Percentiles rank a stretch among this genome's conserved stretches.
Evolutionary conservation across 1,284 basidiomycete genomes (phyloP).

Genomic region (Phylloboletellus chloephorus): DNA sequence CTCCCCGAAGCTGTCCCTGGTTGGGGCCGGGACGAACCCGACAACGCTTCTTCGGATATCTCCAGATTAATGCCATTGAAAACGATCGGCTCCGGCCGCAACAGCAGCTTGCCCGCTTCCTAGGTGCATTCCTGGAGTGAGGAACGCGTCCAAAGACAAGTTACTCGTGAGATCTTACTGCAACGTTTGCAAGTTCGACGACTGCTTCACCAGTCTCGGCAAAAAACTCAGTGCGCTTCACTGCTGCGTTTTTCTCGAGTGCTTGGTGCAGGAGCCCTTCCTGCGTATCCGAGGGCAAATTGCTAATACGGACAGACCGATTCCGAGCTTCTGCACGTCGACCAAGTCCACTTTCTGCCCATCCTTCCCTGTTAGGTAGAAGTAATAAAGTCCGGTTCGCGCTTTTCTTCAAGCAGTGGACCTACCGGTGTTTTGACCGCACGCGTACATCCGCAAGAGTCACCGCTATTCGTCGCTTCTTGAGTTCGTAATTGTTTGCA

Average conservation of each 20-base stretch:
- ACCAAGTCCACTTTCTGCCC: slow-evolving; percentile 52
- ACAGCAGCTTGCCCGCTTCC: slow-evolving; percentile 76
- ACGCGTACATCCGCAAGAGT: slow-evolving; percentile 75
- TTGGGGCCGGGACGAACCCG: slow-evolving; percentile 31
- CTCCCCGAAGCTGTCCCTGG: slow-evolving; percentile 37
- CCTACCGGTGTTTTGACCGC: slow-evolving; percentile 49
- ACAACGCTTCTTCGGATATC: slow-evolving; percentile 49
- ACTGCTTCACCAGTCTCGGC: slow-evolving; percentile 62
- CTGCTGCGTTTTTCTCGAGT: slow-evolving; percentile 70
- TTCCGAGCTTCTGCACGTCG: slow-evolving; percentile 58
- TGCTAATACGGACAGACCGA: slow-evolving; percentile 67
- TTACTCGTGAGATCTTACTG: slow-evolving; percentile 45
- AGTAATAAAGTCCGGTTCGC: background rate
- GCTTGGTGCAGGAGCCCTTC: slow-evolving; percentile 87
- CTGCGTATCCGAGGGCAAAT: slow-evolving; percentile 69
- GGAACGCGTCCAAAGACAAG: background rate
- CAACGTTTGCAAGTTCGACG: slow-evolving; percentile 68
- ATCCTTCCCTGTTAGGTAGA: slow-evolving; percentile 33
- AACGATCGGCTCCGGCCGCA: slow-evolving; percentile 61
- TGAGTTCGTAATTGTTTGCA: slow-evolving; percentile 81
- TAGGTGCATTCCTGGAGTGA: slow-evolving; percentile 28
- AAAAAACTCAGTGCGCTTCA: slow-evolving; percentile 77
- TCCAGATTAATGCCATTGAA: slow-evolving; percentile 57
- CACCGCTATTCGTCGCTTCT: slow-evolving; percentile 79
- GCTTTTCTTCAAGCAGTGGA: slow-evolving; percentile 1